Evolutionary conservation across 331 rosid genomes (phyloP).

Genomic region (Phaseolus coccineus): DNA sequence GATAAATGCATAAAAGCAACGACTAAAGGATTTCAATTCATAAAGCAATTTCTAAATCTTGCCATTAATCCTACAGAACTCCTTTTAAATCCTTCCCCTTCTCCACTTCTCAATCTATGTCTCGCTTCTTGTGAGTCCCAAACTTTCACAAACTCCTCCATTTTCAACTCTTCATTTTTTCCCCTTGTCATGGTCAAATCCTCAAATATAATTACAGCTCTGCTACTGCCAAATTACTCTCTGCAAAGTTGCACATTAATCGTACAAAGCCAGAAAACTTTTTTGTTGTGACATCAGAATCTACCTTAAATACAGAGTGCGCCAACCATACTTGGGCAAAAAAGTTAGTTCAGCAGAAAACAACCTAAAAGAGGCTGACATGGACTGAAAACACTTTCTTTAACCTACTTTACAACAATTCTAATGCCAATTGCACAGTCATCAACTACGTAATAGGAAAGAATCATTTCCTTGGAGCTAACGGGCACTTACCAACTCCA

Average conservation of each 20-base stretch:
- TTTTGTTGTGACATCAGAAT: background rate
- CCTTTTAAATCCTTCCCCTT: background rate
- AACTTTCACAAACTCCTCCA: background rate
- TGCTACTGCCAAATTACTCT: background rate
- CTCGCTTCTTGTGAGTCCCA: background rate
- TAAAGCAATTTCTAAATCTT: background rate
- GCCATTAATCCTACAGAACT: background rate
- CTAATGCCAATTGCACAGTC: constrained; percentile 9
- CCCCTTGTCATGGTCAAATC: background rate
- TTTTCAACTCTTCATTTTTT: background rate
- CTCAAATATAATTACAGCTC: background rate
- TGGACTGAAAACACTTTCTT: background rate
- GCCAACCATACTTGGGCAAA: background rate
- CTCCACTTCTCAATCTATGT: constrained; percentile 1
- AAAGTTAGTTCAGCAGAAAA: background rate
- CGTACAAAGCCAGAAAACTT: background rate
- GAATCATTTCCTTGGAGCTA: constrained; percentile 18
- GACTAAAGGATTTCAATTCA: constrained; percentile 10
- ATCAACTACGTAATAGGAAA: constrained; percentile 21
- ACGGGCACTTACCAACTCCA: constrained; percentile 56
- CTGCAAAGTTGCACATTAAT: background rate
- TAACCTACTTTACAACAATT: constrained; percentile 9
- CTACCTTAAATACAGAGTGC: background rate
- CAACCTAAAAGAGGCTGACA: background rate
- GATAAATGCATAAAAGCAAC: constrained; percentile 16